These are phyloP conservation scores for Parietaria judaica DNA, from an alignment of 306 rosid species.

Conservation along the genomic window DNA sequence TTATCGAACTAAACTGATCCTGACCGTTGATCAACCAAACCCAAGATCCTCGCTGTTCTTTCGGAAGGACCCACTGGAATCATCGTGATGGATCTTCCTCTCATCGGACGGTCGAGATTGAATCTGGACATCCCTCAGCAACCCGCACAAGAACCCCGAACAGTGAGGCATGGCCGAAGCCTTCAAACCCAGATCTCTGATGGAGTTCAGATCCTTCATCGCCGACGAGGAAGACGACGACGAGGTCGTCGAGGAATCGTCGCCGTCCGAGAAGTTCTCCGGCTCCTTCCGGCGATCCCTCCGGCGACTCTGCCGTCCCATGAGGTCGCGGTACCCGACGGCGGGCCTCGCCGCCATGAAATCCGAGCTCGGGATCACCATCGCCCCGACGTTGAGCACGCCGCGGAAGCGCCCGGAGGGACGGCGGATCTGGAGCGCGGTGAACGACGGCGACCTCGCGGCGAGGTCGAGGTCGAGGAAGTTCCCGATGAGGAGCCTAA, in stretches of 20 bases:
- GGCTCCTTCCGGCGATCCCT: slow-evolving; percentile 12
- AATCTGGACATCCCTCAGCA: slow-evolving; percentile 26
- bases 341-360: slow-evolving; percentile 48
- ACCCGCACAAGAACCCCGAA: slow-evolving; percentile 61
- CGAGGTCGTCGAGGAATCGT: slow-evolving; percentile 34
- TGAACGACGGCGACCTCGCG: slow-evolving; percentile 43
- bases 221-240: slow-evolving; percentile 35
- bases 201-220: slow-evolving; percentile 53
- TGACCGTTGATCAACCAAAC: neutral
- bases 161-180: slow-evolving; percentile 5
- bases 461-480: slow-evolving; percentile 21
- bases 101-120: slow-evolving; percentile 17
- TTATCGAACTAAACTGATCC: neutral
- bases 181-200: slow-evolving; percentile 34
- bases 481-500: slow-evolving; percentile 63
- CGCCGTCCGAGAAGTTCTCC: slow-evolving; percentile 34
- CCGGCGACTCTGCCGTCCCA: slow-evolving; percentile 31
- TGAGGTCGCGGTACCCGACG: slow-evolving; percentile 60
- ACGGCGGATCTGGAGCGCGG: slow-evolving; percentile 67
- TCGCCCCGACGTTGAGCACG: slow-evolving; percentile 59
- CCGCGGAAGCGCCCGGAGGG: slow-evolving; percentile 84
- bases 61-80: slow-evolving; percentile 8
- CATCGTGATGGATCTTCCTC: neutral
- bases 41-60: neutral
- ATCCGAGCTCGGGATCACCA: slow-evolving; percentile 35